phyloP scores from a whole-genome alignment of 139 green algal species.

The Chlorella sp. region DNA sequence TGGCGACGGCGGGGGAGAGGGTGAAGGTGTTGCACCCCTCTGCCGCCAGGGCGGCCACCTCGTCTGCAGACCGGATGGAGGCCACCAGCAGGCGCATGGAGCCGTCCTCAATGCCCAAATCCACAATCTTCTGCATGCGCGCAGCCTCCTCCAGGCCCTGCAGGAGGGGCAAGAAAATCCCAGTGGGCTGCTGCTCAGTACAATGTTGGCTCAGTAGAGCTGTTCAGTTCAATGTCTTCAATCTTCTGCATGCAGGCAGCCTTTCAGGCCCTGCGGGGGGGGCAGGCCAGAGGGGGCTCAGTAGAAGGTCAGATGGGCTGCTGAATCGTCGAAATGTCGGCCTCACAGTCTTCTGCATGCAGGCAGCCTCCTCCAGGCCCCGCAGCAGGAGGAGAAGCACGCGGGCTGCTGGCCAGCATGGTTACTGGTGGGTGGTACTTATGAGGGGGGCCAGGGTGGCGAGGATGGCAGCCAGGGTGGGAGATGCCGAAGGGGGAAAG shows the following conservation, averaged over 20 bases:
- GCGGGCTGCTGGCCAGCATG: too few relatives aligned
- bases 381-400: conserved; percentile 20
- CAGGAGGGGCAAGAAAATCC: not conserved
- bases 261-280: conserved; percentile 49
- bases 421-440: too few relatives aligned
- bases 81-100: conserved; percentile 80
- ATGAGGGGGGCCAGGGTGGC: too few relatives aligned
- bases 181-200: too few relatives aligned
- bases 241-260: not conserved
- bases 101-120: conserved; percentile 6
- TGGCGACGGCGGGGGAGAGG: conserved; percentile 68
- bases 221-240: too few relatives aligned
- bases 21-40: conserved; percentile 87
- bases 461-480: too few relatives aligned
- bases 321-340: too few relatives aligned
- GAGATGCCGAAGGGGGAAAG: too few relatives aligned
- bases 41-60: conserved; percentile 69
- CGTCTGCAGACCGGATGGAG: conserved; percentile 55
- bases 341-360: conserved; percentile 79
- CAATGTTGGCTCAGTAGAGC: too few relatives aligned
- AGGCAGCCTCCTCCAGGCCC: conserved; percentile 52
- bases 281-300: not conserved
- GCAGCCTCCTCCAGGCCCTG: conserved; percentile 60
- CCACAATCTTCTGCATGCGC: conserved; percentile 74
- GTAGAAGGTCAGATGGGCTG: too few relatives aligned